Base-by-base conservation (phyloP, 345 rosid genomes). In the Euphorbia tirucalli region DNA sequence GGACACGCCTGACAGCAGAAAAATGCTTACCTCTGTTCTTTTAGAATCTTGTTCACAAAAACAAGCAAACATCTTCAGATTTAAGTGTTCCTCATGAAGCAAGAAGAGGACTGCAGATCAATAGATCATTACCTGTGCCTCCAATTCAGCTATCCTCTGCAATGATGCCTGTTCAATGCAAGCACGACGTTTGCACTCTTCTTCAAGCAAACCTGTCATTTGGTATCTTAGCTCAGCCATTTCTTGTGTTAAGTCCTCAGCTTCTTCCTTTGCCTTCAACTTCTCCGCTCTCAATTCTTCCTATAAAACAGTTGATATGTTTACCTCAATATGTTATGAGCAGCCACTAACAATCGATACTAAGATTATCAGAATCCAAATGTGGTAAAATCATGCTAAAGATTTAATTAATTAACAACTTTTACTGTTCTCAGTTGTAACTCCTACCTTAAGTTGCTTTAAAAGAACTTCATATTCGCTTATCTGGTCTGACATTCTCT, bases 151-250 rank as follows among this genome's bases (percentile, higher is more conserved):
- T 77, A 94, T 89, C 88, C 96, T 87, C 71, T 87, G 96, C 65
- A 90, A 77, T 49, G 97, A 88, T 66, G 85, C 95, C 71, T 90
- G 89, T 74, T 94, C 95, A 76, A 90, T 83, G 79, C 82, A 80
- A 68, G 90, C 89, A 31, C 97, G 95, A 37, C 96, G 92, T 65
- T 85, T 94, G 74, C 89, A 75, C 80, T 94, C 98, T 78, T 91
- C 98, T 52, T 93, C 96, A n/a, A 93, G 86, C 81, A 93, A 83
- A 76, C 86, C 50, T 59, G 92, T 89, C 86, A 91, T 88, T 77
- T 90, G 86, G 68, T 93, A 90, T 84, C 98, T 88, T 69, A 93
- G 78, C 75, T 93, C 98, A 37, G 97, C 97, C 97, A 91, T 93
- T 85, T 91, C 97, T 82, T 93, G 97, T 24, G 94, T 87, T 58